Conservation (phyloP, 352 stramenopile genomes). For the Globisporangium camurandrum region DNA sequence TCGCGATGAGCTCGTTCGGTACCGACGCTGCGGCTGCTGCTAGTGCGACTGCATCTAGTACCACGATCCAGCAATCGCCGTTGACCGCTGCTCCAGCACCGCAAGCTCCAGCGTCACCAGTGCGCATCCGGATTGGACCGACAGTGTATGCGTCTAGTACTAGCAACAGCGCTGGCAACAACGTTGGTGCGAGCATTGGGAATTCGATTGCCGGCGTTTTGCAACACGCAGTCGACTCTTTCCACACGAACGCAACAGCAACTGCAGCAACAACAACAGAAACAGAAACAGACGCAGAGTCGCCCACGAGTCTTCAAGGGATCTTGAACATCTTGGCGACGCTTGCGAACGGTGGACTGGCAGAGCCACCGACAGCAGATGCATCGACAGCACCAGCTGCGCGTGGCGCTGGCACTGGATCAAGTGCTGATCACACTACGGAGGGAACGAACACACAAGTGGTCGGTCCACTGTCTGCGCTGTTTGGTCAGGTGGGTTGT, state of each 20-base stretch:
- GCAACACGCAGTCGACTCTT: conserved; percentile 4
- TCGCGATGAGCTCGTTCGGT: conserved; percentile 13
- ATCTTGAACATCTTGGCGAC: too few species aligned
- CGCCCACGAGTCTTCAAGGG: too few species aligned
- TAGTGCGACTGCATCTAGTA: neutral
- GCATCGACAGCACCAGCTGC: too few species aligned
- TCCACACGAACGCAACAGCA: too few species aligned
- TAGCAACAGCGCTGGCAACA: conserved; percentile 1
- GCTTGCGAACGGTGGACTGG: too few species aligned
- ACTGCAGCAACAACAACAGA: too few species aligned
- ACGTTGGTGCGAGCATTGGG: conserved; percentile 1
- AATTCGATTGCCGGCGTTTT: conserved; percentile 11
- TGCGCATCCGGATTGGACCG: conserved; percentile 4
- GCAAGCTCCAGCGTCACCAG: neutral
- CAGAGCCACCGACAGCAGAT: too few species aligned
- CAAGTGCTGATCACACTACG: too few species aligned
- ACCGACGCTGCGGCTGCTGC: neutral
- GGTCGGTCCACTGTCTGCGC: conserved; percentile 3
- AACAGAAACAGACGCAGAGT: neutral
- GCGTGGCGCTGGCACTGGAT: too few species aligned
- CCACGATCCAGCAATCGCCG: neutral
- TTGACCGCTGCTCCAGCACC: neutral
- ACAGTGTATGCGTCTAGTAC: conserved; percentile 9
- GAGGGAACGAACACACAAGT: too few species aligned
- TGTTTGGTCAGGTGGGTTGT: conserved; percentile 8